These are phyloP conservation scores for Suillus cothurnatus DNA, from an alignment of 768 basidiomycete genomes.

Conservation along the genomic window DNA sequence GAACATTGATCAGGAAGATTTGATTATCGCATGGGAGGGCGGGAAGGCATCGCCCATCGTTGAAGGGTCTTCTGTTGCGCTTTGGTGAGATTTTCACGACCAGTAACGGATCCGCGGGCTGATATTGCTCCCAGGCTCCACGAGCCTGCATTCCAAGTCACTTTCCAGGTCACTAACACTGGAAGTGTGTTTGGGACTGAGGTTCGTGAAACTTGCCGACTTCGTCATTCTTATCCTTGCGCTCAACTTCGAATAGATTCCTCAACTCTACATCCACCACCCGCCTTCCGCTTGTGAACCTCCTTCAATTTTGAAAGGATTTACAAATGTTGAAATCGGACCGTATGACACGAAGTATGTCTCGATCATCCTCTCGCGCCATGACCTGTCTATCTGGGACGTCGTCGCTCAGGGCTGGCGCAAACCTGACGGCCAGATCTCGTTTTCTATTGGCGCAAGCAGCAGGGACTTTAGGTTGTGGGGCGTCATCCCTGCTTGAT, in stretches of 20 bases:
- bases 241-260: slow-evolving; percentile 42
- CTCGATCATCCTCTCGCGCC: slow-evolving; percentile 56
- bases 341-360: slow-evolving; percentile 48
- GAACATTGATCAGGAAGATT: slow-evolving; percentile 25
- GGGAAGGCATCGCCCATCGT: slow-evolving; percentile 51
- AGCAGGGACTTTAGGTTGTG: neutral
- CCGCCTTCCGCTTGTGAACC: slow-evolving; percentile 62
- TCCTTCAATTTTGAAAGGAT: slow-evolving; percentile 65
- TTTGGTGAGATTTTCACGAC: slow-evolving; percentile 47
- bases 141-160: slow-evolving; percentile 29
- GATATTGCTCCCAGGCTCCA: slow-evolving; percentile 25
- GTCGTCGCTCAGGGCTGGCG: slow-evolving; percentile 63
- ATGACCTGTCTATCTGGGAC: slow-evolving; percentile 74
- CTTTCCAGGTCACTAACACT: slow-evolving; percentile 40
- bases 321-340: slow-evolving; percentile 51
- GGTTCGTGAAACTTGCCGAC: slow-evolving; percentile 15
- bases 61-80: slow-evolving; percentile 57
- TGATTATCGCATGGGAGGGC: slow-evolving; percentile 53
- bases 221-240: neutral
- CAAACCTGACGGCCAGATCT: slow-evolving; percentile 9
- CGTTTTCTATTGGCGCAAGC: neutral
- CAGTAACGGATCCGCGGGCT: neutral
- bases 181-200: slow-evolving; percentile 35
- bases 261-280: slow-evolving; percentile 70
- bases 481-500: neutral